Percentiles rank a stretch among this genome's conserved stretches.
These are phyloP conservation scores for Mytilinidion resinicola DNA, from an alignment of 495 filamentous ascomycete genomes.

Conservation along the genomic window DNA sequence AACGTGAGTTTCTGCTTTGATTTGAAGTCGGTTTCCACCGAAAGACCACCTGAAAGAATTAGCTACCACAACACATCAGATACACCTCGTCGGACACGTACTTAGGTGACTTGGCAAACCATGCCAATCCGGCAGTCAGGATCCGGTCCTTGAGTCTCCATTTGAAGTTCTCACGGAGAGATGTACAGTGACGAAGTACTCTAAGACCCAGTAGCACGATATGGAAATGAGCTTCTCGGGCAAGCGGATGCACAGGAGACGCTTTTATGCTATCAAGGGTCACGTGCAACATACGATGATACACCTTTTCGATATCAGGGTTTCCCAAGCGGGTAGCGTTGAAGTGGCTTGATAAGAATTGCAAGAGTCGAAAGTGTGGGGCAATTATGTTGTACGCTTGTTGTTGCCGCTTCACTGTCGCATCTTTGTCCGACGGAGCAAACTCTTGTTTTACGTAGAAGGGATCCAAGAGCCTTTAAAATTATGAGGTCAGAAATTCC, in stretches of 20 bases:
- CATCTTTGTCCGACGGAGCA: constrained; percentile 75
- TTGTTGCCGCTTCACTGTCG: constrained; percentile 68
- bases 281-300: constrained; percentile 67
- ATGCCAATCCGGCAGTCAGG: constrained; percentile 73
- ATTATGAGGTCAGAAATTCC: constrained; percentile 29
- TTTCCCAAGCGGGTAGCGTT: constrained; percentile 79
- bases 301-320: constrained; percentile 69
- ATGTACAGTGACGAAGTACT: constrained; percentile 63
- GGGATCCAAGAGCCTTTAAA: constrained; percentile 66
- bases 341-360: constrained; percentile 90
- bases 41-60: constrained; percentile 67
- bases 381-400: constrained; percentile 69
- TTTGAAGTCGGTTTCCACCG: constrained; percentile 84
- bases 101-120: constrained; percentile 77
- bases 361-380: constrained; percentile 78
- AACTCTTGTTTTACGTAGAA: constrained; percentile 90
- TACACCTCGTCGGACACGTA: constrained; percentile 23
- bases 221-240: constrained; percentile 85
- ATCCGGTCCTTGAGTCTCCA: constrained; percentile 84
- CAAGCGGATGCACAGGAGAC: constrained; percentile 72
- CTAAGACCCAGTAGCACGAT: constrained; percentile 74
- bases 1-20: constrained; percentile 84
- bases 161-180: constrained; percentile 50
- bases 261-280: constrained; percentile 66
- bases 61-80: constrained; percentile 2